phyloP scores from a whole-genome alignment of 805 yeast species.

The Candida anglica region DNA sequence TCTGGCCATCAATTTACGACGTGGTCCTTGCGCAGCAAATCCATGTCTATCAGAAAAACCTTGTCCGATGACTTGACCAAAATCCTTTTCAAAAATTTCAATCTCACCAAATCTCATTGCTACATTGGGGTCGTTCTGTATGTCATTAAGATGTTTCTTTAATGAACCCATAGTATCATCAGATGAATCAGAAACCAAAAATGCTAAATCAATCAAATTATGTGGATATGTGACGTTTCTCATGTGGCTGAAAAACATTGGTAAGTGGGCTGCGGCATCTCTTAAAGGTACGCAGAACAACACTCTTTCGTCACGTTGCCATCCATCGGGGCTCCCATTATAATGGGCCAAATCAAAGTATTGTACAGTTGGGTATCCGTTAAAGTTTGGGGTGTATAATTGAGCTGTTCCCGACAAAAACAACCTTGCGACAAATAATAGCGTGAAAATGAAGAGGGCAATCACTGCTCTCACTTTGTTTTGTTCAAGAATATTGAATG shows the following conservation, averaged over 20 bases:
- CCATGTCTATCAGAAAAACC: constrained; percentile 91
- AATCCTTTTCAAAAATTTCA: constrained; percentile 86
- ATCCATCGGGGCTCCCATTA: constrained; percentile 66
- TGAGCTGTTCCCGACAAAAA: constrained; percentile 9
- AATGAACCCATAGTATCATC: constrained; percentile 81
- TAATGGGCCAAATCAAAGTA: constrained; percentile 71
- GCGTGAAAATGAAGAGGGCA: background rate
- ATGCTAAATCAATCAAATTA: constrained; percentile 74
- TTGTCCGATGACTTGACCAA: constrained; percentile 83
- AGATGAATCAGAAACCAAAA: constrained; percentile 84
- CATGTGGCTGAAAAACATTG: constrained; percentile 85
- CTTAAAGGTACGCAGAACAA: constrained; percentile 85
- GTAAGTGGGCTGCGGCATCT: constrained; percentile 87
- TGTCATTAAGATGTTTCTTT: constrained; percentile 48
- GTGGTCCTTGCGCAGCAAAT: constrained; percentile 91
- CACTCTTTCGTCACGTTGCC: constrained; percentile 76
- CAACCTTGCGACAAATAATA: constrained; percentile 2
- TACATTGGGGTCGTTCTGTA: constrained; percentile 64
- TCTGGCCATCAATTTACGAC: constrained; percentile 92
- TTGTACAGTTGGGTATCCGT: constrained; percentile 40
- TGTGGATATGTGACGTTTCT: constrained; percentile 82
- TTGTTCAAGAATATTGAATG: too few relatives aligned
- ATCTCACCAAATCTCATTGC: constrained; percentile 73
- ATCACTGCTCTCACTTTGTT: too few relatives aligned
- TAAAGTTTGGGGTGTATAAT: constrained; percentile 31